Conservation (phyloP, 306 rosid genomes). For the Lathyrus sativus region DNA sequence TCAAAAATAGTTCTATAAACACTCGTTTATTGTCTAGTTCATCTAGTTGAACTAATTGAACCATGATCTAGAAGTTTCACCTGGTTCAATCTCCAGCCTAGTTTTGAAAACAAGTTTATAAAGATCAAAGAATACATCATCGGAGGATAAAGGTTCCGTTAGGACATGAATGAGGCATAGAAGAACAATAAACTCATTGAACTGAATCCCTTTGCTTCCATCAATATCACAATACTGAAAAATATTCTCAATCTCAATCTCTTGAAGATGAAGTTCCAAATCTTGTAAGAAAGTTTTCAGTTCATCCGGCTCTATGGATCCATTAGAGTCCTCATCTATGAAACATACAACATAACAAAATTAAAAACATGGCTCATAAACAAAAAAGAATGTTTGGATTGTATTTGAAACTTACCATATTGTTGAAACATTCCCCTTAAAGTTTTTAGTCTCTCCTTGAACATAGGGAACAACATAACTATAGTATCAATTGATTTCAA, state of each 20-base stretch:
- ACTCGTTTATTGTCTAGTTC: not conserved
- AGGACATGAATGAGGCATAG: slow-evolving; percentile 82
- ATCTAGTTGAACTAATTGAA: not conserved
- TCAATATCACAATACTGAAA: slow-evolving; percentile 83
- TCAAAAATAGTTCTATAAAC: no score
- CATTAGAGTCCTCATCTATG: slow-evolving; percentile 84
- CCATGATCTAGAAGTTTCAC: not conserved
- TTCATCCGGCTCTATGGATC: slow-evolving; percentile 67
- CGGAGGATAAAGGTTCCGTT: slow-evolving; percentile 53
- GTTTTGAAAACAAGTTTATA: slow-evolving; percentile 3
- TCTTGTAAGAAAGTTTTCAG: slow-evolving; percentile 66
- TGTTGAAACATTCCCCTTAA: slow-evolving; percentile 70
- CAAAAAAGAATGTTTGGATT: slow-evolving; percentile 3
- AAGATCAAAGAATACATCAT: slow-evolving; percentile 51
- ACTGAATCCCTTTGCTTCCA: slow-evolving; percentile 79
- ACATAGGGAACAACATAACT: slow-evolving; percentile 74
- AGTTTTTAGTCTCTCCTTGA: slow-evolving; percentile 60
- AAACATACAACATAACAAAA: slow-evolving; percentile 32
- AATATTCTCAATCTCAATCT: slow-evolving; percentile 69
- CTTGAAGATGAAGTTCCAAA: slow-evolving; percentile 59
- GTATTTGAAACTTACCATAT: slow-evolving; percentile 61
- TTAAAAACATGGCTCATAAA: not conserved
- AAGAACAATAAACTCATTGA: slow-evolving; percentile 87
- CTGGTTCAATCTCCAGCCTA: not conserved
- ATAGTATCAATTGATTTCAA: slow-evolving; percentile 75